Conservation (phyloP, 352 stramenopile genomes). For the Pythium diclinum region DNA sequence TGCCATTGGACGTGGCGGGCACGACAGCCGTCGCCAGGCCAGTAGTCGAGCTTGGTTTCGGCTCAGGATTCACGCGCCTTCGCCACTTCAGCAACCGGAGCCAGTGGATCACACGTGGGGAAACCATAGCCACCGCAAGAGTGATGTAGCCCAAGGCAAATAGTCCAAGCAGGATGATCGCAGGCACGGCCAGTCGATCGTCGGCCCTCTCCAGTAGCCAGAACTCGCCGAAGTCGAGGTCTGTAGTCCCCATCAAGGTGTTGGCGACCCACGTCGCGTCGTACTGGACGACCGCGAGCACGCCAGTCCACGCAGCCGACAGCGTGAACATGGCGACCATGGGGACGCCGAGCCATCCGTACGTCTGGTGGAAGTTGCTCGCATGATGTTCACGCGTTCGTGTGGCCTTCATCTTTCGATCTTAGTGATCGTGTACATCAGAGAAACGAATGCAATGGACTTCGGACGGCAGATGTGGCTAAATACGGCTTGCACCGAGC, state of each 20-base stretch:
- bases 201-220: constrained; percentile 18
- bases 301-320: constrained; percentile 7
- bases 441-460: too few relatives aligned
- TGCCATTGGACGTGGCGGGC: too few relatives aligned
- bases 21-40: too few relatives aligned
- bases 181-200: background rate
- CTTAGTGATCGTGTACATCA: too few relatives aligned
- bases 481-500: too few relatives aligned
- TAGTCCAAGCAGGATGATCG: background rate
- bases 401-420: too few relatives aligned
- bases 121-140: constrained; percentile 16
- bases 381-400: too few relatives aligned
- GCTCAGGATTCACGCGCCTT: too few relatives aligned
- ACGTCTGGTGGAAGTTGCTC: constrained; percentile 1
- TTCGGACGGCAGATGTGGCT: too few relatives aligned
- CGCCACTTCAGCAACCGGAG: too few relatives aligned
- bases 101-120: background rate
- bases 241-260: constrained; percentile 14
- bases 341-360: constrained; percentile 14
- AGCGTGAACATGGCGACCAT: constrained; percentile 19
- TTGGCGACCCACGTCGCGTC: constrained; percentile 8
- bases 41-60: too few relatives aligned
- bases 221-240: constrained; percentile 22
- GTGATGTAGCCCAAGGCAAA: constrained; percentile 19
- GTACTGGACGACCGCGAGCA: constrained; percentile 19